Conservation (phyloP, 257 asterid genomes). For the Linderniella brevidens region DNA sequence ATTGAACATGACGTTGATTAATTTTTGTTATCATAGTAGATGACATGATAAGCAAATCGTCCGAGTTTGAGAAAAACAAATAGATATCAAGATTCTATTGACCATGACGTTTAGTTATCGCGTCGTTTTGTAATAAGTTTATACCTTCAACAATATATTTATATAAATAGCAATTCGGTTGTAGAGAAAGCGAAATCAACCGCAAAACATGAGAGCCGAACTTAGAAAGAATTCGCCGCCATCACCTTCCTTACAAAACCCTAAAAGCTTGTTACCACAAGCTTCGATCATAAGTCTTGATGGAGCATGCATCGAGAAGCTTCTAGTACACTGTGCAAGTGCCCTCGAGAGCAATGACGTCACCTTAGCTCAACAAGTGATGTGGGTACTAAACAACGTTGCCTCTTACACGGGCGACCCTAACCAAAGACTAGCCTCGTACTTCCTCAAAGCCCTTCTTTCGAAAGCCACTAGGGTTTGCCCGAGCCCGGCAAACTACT, state of each 20-base stretch:
- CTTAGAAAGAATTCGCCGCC: background rate
- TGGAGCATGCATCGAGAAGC: constrained; percentile 72
- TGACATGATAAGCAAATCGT: background rate
- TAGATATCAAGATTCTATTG: too few species aligned
- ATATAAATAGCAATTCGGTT: too few species aligned
- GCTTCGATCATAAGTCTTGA: constrained; percentile 38
- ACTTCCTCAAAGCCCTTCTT: constrained; percentile 44
- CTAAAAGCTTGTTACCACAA: constrained; percentile 18
- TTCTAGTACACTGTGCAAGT: constrained; percentile 50
- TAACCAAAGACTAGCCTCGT: constrained; percentile 56
- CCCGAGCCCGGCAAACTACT: constrained; percentile 23
- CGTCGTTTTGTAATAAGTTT: too few species aligned
- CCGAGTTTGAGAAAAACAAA: too few species aligned
- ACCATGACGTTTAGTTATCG: too few species aligned
- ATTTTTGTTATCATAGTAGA: too few species aligned
- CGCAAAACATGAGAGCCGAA: too few species aligned
- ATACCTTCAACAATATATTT: too few species aligned
- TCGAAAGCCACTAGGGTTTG: constrained; percentile 46
- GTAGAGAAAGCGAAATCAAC: too few species aligned
- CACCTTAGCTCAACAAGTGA: constrained; percentile 69
- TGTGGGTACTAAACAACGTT: constrained; percentile 89
- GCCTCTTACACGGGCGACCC: constrained; percentile 64
- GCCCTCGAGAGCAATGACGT: constrained; percentile 63
- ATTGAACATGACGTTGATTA: constrained; percentile 6
- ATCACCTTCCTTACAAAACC: constrained; percentile 13